Percentiles rank a stretch among this genome's conserved stretches.
Conservation (phyloP, 1,284 basidiomycete genomes). For the Agaricales sp. region DNA sequence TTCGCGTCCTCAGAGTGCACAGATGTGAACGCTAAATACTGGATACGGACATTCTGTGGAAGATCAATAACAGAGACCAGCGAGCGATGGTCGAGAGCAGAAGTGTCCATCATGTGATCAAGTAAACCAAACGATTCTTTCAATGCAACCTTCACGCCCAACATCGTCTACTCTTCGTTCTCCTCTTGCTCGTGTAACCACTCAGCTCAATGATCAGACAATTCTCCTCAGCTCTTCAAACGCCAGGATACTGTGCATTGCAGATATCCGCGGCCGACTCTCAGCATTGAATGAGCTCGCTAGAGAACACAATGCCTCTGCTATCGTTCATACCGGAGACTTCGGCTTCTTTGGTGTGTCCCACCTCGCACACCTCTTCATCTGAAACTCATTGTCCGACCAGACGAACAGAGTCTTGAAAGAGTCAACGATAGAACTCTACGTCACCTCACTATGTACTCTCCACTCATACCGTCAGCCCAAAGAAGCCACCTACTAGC, state of each 20-base stretch:
- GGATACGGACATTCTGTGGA: constrained; percentile 22
- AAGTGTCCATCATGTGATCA: background rate
- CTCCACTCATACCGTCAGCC: constrained; percentile 81
- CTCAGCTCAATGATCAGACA: constrained; percentile 67
- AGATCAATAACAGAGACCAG: background rate
- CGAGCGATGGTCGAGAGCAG: background rate
- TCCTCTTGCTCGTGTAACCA: constrained; percentile 50
- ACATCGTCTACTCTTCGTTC: constrained; percentile 35
- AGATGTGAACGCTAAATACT: constrained; percentile 35
- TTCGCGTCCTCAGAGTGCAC: constrained; percentile 25
- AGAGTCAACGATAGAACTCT: constrained; percentile 92
- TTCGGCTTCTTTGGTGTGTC: constrained; percentile 92
- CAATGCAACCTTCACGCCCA: constrained; percentile 10
- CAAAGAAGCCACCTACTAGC: constrained; percentile 77
- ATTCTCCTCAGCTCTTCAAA: constrained; percentile 65
- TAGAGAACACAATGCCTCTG: constrained; percentile 79
- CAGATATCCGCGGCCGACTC: constrained; percentile 87
- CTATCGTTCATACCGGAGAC: constrained; percentile 97
- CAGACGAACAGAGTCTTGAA: constrained; percentile 74
- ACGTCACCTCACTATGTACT: constrained; percentile 94
- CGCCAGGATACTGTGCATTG: constrained; percentile 90
- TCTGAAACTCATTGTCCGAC: constrained; percentile 12
- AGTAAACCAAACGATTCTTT: background rate
- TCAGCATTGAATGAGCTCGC: constrained; percentile 88
- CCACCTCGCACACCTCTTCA: constrained; percentile 7